Base-by-base conservation (phyloP, 257 asterid genomes). In the Schizonepeta tenuifolia region DNA sequence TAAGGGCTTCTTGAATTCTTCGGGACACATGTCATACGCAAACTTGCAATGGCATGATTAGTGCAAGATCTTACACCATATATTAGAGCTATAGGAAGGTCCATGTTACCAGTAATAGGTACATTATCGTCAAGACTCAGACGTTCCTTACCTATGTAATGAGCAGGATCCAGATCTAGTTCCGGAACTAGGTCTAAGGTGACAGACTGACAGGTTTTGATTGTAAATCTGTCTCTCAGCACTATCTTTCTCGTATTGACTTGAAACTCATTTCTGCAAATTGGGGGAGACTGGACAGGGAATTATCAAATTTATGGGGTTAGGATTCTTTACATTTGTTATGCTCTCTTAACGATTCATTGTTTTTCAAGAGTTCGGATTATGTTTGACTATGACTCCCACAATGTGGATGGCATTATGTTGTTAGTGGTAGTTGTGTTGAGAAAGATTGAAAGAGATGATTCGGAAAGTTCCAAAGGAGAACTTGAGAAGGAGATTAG, bases 341-440 rank as follows among this genome's bases (percentile, higher is more conserved):
- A 35, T 8, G 11, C 18, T 62, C 44, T 60, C 47, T 9, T 13
- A 60, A n/a, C 3, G 31, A 4, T 35, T 35, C 67, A 5, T 17
- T 33, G 24, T 35, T 55, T 24, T 15, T 12, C 12, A 20, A 20
- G 9, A 53, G 61, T 10, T 55, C 4, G 26, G 57, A 18, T 51
- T 47, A 20, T 47, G 20, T 13, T 17, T 51, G 7, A 33, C 7
- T 54, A 20, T 54, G 33, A 54, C 60, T 54, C 33, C 11, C 10
- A 13, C 63, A 13, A 26, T 56, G 18, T 56, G 41, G 26, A 26
- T 57, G 38, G 13, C 21, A 4, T 24, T 38, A 36, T 17, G 33
- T 62, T 61, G 67, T 61, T 35, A 38, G 49, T 33, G 67, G 17
- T 61, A n/a, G 28, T 61, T 3, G 67, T 12, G 66, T 8, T 31